Evolutionary conservation across 192 early-diverging fungal genomes (phyloP).

Genomic region (Coemansia sp.): DNA sequence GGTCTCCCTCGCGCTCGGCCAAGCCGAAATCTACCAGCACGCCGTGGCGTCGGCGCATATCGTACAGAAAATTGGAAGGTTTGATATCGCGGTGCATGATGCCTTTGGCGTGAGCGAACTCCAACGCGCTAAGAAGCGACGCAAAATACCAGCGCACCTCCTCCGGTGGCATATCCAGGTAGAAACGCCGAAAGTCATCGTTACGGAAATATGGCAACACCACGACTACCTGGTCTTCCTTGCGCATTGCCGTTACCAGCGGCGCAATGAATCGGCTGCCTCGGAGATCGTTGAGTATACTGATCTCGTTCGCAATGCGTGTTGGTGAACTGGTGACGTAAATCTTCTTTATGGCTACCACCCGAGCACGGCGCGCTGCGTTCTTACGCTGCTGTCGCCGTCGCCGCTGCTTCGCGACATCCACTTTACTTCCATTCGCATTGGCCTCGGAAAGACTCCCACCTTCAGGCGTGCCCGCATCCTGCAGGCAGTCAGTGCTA

Average conservation of each 20-base stretch:
- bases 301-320: constrained; percentile 81
- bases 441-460: neutral
- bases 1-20: constrained; percentile 62
- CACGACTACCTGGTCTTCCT: constrained; percentile 77
- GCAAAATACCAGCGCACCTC: constrained; percentile 79
- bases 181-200: constrained; percentile 78
- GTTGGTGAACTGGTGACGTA: constrained; percentile 77
- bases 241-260: constrained; percentile 75
- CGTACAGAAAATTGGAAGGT: constrained; percentile 93
- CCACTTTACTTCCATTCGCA: neutral
- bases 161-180: constrained; percentile 56
- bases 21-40: constrained; percentile 93
- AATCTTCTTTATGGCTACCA: constrained; percentile 85
- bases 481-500: constrained; percentile 8
- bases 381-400: neutral
- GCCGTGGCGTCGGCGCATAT: constrained; percentile 64
- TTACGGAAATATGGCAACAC: constrained; percentile 84
- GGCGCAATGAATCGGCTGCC: constrained; percentile 72
- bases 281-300: constrained; percentile 70
- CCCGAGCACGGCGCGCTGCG: constrained; percentile 26
- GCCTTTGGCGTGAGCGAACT: constrained; percentile 64
- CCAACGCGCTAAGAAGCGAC: constrained; percentile 68
- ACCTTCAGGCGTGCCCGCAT: constrained; percentile 7
- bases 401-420: constrained; percentile 3
- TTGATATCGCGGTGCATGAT: constrained; percentile 95